Conservation (phyloP, 1,139 yeast genomes). For the Citeromyces siamensis region DNA sequence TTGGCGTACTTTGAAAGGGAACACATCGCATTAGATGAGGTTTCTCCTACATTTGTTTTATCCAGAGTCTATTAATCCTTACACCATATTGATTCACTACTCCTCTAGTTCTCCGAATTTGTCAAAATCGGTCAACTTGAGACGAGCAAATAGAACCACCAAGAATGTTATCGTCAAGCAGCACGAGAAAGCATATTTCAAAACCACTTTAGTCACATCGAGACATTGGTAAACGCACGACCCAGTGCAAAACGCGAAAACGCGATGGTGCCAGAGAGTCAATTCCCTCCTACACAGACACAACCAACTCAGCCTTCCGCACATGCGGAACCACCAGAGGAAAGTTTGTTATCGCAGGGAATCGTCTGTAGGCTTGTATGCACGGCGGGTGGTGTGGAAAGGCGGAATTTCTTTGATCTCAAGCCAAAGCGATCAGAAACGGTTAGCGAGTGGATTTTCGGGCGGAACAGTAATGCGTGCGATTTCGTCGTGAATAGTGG, state of each 20-base stretch:
- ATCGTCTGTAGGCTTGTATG: conserved; percentile 49
- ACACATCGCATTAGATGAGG: too few species aligned
- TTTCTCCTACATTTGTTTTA: too few species aligned
- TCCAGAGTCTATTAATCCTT: too few species aligned
- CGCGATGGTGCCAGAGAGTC: conserved; percentile 2
- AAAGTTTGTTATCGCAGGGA: conserved; percentile 16
- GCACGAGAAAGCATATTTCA: too few species aligned
- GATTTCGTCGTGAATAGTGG: conserved; percentile 50
- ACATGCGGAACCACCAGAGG: conserved; percentile 21
- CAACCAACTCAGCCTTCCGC: conserved; percentile 54
- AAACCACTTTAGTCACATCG: too few species aligned
- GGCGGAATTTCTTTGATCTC: conserved; percentile 16
- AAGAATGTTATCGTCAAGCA: too few species aligned
- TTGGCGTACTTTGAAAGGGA: too few species aligned
- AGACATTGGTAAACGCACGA: too few species aligned
- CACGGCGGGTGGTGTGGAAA: conserved; percentile 21
- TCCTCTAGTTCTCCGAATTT: too few species aligned
- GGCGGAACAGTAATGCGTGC: conserved; percentile 46
- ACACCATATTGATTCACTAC: too few species aligned
- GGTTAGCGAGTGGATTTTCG: conserved; percentile 59
- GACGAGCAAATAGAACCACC: too few species aligned
- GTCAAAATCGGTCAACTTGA: too few species aligned
- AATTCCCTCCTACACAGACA: conserved; percentile 16
- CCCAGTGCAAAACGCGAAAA: conserved; percentile 2
- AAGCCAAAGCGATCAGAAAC: conserved; percentile 22